Percentiles rank a stretch among this genome's conserved stretches.
Conservation (phyloP, 306 rosid genomes). For the Adenanthera pavonina region DNA sequence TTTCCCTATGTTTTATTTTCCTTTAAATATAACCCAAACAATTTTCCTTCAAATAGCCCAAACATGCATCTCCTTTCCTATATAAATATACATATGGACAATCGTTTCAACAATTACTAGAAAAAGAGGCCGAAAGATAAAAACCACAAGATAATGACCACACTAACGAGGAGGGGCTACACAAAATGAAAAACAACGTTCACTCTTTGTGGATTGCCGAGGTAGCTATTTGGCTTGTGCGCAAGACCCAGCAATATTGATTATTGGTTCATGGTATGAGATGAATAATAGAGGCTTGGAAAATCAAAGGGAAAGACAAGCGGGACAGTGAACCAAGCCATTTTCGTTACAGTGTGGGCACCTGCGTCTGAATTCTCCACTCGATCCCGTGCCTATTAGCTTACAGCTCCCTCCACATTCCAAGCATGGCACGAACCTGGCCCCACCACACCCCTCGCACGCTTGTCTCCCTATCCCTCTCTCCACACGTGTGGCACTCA, state of each 20-base stretch:
- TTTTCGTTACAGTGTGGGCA: conserved; percentile 78
- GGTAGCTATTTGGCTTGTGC: not conserved
- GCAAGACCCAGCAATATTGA: not conserved
- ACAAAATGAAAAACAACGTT: not conserved
- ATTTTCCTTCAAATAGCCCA: no score
- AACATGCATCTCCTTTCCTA: no score
- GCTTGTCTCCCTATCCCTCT: conserved; percentile 64
- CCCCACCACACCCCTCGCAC: conserved; percentile 87
- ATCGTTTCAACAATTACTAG: no score
- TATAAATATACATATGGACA: no score
- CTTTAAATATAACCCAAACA: no score
- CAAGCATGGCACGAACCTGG: conserved; percentile 80
- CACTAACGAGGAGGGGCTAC: not conserved
- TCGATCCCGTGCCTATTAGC: conserved; percentile 35
- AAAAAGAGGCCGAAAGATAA: no score
- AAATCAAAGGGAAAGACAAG: conserved; percentile 46
- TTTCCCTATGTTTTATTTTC: no score
- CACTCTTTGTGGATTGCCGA: not conserved
- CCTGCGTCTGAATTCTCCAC: conserved; percentile 49
- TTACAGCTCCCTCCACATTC: conserved; percentile 85
- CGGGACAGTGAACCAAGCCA: conserved; percentile 73
- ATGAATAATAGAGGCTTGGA: no score
- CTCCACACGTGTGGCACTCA: conserved; percentile 64
- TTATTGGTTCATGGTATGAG: not conserved
- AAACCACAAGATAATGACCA: no score